phyloP scores from a whole-genome alignment of 768 basidiomycete genomes.

The Phlebiopsis gigantea region DNA sequence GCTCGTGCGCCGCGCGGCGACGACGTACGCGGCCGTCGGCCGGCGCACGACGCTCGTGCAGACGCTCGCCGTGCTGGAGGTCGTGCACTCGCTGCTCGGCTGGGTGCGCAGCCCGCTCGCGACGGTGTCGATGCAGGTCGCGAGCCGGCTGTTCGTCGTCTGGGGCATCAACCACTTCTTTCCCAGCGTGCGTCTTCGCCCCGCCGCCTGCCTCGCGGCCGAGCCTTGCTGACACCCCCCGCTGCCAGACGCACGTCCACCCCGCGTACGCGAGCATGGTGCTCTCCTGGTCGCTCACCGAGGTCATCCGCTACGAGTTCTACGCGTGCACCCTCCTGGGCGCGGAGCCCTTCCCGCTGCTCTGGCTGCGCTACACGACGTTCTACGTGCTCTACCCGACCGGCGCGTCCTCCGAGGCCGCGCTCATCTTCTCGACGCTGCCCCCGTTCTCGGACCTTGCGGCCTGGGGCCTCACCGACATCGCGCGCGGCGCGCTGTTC shows the following conservation, averaged over 20 bases:
- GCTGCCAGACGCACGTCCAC: slow-evolving; percentile 51
- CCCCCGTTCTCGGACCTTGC: slow-evolving; percentile 34
- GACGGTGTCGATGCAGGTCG: slow-evolving; percentile 77
- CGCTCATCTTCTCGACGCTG: slow-evolving; percentile 74
- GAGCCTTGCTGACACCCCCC: too few species aligned
- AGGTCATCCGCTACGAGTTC: slow-evolving; percentile 87
- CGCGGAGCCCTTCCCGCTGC: slow-evolving; percentile 40
- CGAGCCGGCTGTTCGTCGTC: slow-evolving; percentile 74
- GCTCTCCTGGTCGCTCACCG: slow-evolving; percentile 86
- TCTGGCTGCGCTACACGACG: slow-evolving; percentile 83
- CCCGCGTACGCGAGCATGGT: slow-evolving; percentile 90
- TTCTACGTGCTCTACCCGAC: slow-evolving; percentile 94
- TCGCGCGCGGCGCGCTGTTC: slow-evolving; percentile 56
- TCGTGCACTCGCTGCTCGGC: slow-evolving; percentile 73
- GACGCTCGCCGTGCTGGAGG: slow-evolving; percentile 77
- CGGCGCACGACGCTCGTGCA: slow-evolving; percentile 74
- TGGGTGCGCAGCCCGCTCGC: slow-evolving; percentile 73
- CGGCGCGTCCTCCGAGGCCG: slow-evolving; percentile 88
- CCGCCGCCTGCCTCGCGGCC: slow-evolving; percentile 10
- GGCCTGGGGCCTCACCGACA: slow-evolving; percentile 52
- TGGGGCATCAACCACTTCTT: slow-evolving; percentile 78
- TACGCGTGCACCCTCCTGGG: slow-evolving; percentile 70
- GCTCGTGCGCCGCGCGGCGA: slow-evolving; percentile 44
- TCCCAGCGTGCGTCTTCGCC: slow-evolving; percentile 41
- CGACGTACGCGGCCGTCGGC: slow-evolving; percentile 61